Conservation (phyloP, 176 grass and related monocot species). For the Raddia guianensis region DNA sequence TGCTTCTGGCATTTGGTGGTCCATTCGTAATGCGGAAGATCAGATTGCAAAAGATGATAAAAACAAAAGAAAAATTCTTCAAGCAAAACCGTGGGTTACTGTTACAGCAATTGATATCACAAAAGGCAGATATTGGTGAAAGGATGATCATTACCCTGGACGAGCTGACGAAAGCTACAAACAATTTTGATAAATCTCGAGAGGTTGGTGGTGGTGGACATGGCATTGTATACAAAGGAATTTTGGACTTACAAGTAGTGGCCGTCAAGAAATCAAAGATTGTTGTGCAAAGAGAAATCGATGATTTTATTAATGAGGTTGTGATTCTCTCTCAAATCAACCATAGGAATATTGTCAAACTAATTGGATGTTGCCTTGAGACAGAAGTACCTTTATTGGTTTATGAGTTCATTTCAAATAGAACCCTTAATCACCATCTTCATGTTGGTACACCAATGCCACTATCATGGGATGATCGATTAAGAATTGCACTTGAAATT, state of each 20-base stretch:
- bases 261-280: conserved; percentile 62
- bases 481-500: background rate
- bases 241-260: conserved; percentile 35
- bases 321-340: background rate
- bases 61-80: no score
- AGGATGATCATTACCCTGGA: no score
- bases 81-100: no score
- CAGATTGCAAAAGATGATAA: background rate
- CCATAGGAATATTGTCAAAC: no score
- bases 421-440: conserved; percentile 44
- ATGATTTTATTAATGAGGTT: conserved; percentile 55
- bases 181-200: conserved; percentile 34
- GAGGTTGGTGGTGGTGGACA: conserved; percentile 35
- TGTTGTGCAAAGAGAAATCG: conserved; percentile 36
- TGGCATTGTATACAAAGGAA: background rate
- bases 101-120: no score
- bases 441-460: background rate
- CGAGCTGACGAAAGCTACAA: conserved; percentile 44
- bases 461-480: conserved; percentile 38
- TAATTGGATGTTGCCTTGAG: conserved; percentile 12
- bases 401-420: conserved; percentile 25
- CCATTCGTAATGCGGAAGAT: conserved; percentile 32
- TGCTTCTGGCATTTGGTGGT: conserved; percentile 9
- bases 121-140: no score
- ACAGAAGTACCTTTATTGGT: conserved; percentile 36